Evolutionary conservation across 2,329 filamentous ascomycete species (phyloP), one percentile per base, ranked within the genome.

Genomic region (Triangularia verruculosa): DNA sequence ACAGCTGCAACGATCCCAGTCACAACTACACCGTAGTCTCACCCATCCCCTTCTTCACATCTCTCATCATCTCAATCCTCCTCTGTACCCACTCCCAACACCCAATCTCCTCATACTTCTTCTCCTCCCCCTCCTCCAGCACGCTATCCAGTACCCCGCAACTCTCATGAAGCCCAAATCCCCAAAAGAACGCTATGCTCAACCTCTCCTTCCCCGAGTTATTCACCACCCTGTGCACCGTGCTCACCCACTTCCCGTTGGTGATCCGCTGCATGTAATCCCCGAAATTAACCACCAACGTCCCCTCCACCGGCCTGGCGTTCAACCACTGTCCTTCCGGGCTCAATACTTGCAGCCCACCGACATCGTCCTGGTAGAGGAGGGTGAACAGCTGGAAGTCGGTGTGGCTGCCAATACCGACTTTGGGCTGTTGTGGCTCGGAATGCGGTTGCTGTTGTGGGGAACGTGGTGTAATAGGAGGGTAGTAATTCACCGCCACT

Each of bases 331-430:
- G 66, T 12, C 75, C 67, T 65, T 76, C 62, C 0, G 70, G 70
- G 39, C 78, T 75, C 43, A 80, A 70, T 0, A 83, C 78, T 66
- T 83, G 74, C 11, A 83, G 72, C 0, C 78, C 80, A 4, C 77
- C 76, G 17, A 73, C 67, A 2, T 70, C 66, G 61, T 81, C 78
- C 63, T 82, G 80, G 67, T 78, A 75, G 2, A 83, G 72, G 4
- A 82, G 74, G 1, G 80, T 83, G 61, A 85, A 81, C 30, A 82
- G 74, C 55, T 83, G 80, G 57, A 83, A 80, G 69, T 84, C 83
- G 0, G 82, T 85, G 67, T 83, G 83, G 15, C 78, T 81, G 9
- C 82, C 81, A 39, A 81, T 77, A 4, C 79, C 78, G 25, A 80
- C 76, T 28, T 72, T 71, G 3, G n/a, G 15, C 9, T 47, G 17